Base-by-base conservation (phyloP, 352 stramenopile genomes). In the Phytophthora sp. region DNA sequence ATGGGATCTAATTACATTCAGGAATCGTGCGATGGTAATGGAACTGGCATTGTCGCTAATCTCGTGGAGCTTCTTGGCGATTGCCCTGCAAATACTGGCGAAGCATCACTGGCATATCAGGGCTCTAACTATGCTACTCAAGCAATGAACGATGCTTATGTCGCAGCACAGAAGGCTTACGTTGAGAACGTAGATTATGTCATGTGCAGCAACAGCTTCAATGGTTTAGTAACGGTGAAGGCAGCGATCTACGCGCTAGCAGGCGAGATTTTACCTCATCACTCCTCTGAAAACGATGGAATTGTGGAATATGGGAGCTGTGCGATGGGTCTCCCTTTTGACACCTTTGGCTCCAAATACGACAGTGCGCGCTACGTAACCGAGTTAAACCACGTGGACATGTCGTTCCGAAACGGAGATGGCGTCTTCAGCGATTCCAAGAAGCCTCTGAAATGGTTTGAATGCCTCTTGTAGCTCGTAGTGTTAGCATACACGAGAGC, bases 391-490 rank as follows among this genome's bases (percentile, higher is more conserved):
- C 79, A 91, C 54, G 54, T 74, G 10, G 82, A 91, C 37, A 83
- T 56, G 12, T 69, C 76, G 10, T 87, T 89, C 62, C 75, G 68
- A 41, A 75, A 87, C 54, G 79, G 79, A 6, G 82, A 91, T 53
- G 74, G 71, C 4, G 54, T 84, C 31, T 79, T 84, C 31, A 63
- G 72, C 35, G 58, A 77, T 13, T 39, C 65, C 12, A 75, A 84
- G 54, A 91, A 86, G 57, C 82, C 82, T 0, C 32, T 87, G 23
- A 89, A 88, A 50, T 91, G 82, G 82, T 84, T 91, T 42, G 76
- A 89, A 50, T 91, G 82, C 42, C 43, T 84, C 9, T 50, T 90
- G 31, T 87, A 81, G 26, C 20, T 53, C n/a, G n/a, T 44, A 24
- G 28, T n/a, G n/a, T n/a, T n/a, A n/a, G n/a, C n/a, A n/a, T n/a